Evolutionary conservation across 2,329 filamentous ascomycete genomes (phyloP).

Genomic region (Akanthomyces uredinophilus): DNA sequence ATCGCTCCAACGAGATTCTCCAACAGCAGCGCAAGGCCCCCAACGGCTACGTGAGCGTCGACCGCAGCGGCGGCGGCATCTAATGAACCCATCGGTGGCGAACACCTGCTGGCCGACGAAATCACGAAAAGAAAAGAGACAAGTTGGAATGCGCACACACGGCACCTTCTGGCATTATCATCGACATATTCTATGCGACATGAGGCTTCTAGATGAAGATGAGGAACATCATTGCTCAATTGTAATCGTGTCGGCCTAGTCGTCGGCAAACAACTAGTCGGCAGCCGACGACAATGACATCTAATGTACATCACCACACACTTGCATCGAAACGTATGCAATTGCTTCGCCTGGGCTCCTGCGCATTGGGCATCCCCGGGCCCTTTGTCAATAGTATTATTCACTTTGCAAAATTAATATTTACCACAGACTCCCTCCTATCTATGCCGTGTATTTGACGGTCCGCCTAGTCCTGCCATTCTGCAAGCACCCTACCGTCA

Average conservation of each 20-base stretch:
- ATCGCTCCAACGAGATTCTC: constrained; percentile 38
- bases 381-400: background rate
- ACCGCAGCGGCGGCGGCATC: constrained; percentile 45
- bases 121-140: background rate
- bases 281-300: background rate
- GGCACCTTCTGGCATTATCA: background rate
- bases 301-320: background rate
- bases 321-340: background rate
- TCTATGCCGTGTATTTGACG: background rate
- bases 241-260: background rate
- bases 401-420: background rate
- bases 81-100: constrained; percentile 18
- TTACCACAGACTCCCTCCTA: background rate
- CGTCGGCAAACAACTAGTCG: background rate
- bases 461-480: background rate
- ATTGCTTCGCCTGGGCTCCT: background rate
- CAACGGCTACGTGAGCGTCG: constrained; percentile 45
- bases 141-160: background rate
- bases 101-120: background rate
- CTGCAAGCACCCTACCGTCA: background rate
- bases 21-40: constrained; percentile 33
- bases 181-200: background rate
- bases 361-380: background rate
- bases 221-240: background rate
- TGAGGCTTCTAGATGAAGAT: background rate